phyloP scores from a whole-genome alignment of 208 protist genomes.

The Blechomonas ayalai region DNA sequence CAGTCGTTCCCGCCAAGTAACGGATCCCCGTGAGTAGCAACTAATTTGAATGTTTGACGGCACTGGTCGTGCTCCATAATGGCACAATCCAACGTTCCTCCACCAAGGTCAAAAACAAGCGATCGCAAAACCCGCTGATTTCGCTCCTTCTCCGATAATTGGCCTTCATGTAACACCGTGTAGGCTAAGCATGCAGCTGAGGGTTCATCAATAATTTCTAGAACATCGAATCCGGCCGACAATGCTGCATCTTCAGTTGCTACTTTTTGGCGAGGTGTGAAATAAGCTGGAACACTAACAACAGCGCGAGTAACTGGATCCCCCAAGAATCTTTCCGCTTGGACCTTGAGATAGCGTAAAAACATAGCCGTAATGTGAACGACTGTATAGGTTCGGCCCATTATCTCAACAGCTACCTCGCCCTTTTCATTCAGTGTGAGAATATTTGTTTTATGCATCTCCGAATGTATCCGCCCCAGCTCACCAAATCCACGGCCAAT shows the following conservation, averaged over 20 bases:
- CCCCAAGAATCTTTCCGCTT: constrained; percentile 77
- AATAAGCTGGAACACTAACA: constrained; percentile 91
- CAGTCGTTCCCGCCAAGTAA: constrained; percentile 90
- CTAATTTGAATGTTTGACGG: constrained; percentile 51
- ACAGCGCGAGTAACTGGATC: constrained; percentile 79
- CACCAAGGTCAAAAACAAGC: constrained; percentile 88
- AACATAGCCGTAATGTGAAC: constrained; percentile 93
- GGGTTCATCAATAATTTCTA: constrained; percentile 91
- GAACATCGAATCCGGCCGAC: constrained; percentile 85
- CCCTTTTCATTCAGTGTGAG: constrained; percentile 82
- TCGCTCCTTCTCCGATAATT: constrained; percentile 4
- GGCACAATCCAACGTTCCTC: constrained; percentile 88
- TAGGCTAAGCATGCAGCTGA: constrained; percentile 85
- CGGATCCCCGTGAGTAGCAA: constrained; percentile 86
- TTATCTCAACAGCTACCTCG: constrained; percentile 84
- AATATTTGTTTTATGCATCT: constrained; percentile 84
- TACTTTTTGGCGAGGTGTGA: constrained; percentile 87
- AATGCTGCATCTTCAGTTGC: constrained; percentile 91
- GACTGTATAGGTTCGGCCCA: constrained; percentile 84
- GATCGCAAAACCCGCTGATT: constrained; percentile 47
- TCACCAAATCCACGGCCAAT: constrained; percentile 85
- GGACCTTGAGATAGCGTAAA: constrained; percentile 80
- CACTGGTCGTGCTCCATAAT: constrained; percentile 81
- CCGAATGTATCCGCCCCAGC: constrained; percentile 69
- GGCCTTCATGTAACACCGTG: constrained; percentile 47